Conservation (phyloP, 129 eudicot species). For the Tagetes erecta region DNA sequence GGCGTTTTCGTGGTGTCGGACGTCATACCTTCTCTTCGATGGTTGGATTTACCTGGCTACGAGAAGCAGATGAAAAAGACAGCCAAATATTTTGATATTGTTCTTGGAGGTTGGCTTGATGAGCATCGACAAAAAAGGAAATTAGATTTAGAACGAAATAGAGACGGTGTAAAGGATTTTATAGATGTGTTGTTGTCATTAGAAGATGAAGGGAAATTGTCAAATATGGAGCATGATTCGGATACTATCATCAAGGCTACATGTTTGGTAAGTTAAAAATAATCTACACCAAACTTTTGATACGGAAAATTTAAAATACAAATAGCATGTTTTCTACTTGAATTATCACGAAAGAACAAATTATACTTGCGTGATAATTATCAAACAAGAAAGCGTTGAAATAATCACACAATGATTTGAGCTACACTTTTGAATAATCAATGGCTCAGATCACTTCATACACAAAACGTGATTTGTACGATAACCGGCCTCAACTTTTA, state of each 20-base stretch:
- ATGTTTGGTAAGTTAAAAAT: too few relatives aligned
- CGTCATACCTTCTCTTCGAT: constrained; percentile 30
- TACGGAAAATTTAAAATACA: too few relatives aligned
- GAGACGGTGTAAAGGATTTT: constrained; percentile 27
- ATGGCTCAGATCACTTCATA: too few relatives aligned
- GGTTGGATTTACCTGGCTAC: constrained; percentile 36
- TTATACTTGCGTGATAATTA: too few relatives aligned
- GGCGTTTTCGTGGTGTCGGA: constrained; percentile 32
- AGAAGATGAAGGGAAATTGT: background rate
- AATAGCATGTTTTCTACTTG: too few relatives aligned
- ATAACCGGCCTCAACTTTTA: background rate
- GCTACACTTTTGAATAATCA: too few relatives aligned
- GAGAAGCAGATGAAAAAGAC: constrained; percentile 37
- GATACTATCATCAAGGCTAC: constrained; percentile 23
- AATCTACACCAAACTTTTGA: too few relatives aligned
- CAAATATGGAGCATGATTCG: constrained; percentile 13
- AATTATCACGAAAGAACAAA: too few relatives aligned
- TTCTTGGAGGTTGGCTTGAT: constrained; percentile 33
- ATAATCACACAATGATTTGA: too few relatives aligned
- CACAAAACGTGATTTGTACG: too few relatives aligned
- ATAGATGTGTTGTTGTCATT: constrained; percentile 31
- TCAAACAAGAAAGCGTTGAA: too few relatives aligned
- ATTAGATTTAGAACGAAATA: background rate
- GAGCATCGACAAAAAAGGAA: constrained; percentile 30
- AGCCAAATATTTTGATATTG: constrained; percentile 19